Percentiles rank a stretch among this genome's conserved stretches.
phyloP scores from a whole-genome alignment of 2,329 filamentous ascomycete genomes.

The Colletotrichum sp. region DNA sequence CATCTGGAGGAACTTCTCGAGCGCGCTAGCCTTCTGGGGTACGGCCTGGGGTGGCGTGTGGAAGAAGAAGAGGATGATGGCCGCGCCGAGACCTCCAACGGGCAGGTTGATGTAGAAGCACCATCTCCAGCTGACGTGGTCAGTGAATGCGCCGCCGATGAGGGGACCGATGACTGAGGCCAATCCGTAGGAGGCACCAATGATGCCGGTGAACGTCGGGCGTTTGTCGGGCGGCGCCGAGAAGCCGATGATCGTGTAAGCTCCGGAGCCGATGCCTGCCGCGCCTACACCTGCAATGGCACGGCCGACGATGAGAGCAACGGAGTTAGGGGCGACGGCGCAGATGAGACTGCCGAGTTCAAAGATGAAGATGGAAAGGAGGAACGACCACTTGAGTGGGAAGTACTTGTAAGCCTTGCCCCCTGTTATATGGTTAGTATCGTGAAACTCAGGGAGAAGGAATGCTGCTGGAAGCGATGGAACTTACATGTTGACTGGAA shows the following conservation, averaged over 20 bases:
- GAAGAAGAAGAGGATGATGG: constrained; percentile 46
- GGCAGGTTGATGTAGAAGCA: constrained; percentile 45
- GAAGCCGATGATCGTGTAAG: constrained; percentile 54
- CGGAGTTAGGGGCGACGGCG: constrained; percentile 49
- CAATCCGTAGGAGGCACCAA: constrained; percentile 40
- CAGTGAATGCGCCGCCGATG: constrained; percentile 41
- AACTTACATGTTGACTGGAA: constrained; percentile 44
- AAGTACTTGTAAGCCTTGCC: constrained; percentile 59
- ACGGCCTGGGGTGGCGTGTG: constrained; percentile 42
- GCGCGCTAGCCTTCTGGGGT: constrained; percentile 37
- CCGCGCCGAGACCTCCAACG: constrained; percentile 36
- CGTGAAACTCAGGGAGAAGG: background rate
- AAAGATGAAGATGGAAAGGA: constrained; percentile 54
- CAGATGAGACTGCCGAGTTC: constrained; percentile 61
- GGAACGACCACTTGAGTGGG: constrained; percentile 53
- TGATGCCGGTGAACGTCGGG: constrained; percentile 41
- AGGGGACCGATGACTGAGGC: constrained; percentile 41
- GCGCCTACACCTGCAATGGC: constrained; percentile 53
- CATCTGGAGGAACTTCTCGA: constrained; percentile 53
- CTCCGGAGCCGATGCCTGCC: constrained; percentile 53
- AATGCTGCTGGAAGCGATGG: background rate
- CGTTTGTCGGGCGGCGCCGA: constrained; percentile 38
- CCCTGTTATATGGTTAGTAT: constrained; percentile 35
- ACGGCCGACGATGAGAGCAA: constrained; percentile 55
- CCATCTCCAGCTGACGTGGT: constrained; percentile 42